phyloP scores from a whole-genome alignment of 805 yeast genomes.

The Schwanniomyces yamadae region DNA sequence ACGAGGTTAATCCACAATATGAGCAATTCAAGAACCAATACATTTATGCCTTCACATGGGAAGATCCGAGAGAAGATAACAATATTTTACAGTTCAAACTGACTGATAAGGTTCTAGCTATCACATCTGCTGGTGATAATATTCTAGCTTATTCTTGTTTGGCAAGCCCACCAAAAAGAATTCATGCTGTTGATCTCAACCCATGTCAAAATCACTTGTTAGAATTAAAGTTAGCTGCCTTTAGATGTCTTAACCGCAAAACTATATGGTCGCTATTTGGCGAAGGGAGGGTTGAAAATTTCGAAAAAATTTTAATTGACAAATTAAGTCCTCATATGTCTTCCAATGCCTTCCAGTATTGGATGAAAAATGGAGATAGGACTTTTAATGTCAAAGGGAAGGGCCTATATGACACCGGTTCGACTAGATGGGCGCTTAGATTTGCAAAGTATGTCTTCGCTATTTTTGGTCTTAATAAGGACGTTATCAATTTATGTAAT shows the following conservation, averaged over 20 bases:
- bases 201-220: conserved; percentile 80
- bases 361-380: conserved; percentile 63
- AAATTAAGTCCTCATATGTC: conserved; percentile 70
- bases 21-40: conserved; percentile 75
- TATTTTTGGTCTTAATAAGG: conserved; percentile 49
- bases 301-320: conserved; percentile 44
- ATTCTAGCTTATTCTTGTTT: conserved; percentile 70
- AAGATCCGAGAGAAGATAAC: conserved; percentile 81
- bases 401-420: conserved; percentile 80
- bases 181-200: conserved; percentile 83
- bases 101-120: conserved; percentile 74
- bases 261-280: conserved; percentile 79
- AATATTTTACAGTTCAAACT: conserved; percentile 58
- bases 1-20: conserved; percentile 65
- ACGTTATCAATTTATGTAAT: conserved; percentile 55
- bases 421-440: conserved; percentile 82
- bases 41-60: conserved; percentile 89
- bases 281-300: conserved; percentile 58
- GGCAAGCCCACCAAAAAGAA: conserved; percentile 69
- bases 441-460: conserved; percentile 61
- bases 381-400: conserved; percentile 54
- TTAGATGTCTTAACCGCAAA: conserved; percentile 53
- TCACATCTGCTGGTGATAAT: conserved; percentile 86
- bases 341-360: conserved; percentile 77
- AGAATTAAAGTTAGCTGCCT: conserved; percentile 74